Percentiles rank a stretch among this genome's conserved stretches.
phyloP scores from a whole-genome alignment of 2,329 filamentous ascomycete genomes.

The Monascus ruber region DNA sequence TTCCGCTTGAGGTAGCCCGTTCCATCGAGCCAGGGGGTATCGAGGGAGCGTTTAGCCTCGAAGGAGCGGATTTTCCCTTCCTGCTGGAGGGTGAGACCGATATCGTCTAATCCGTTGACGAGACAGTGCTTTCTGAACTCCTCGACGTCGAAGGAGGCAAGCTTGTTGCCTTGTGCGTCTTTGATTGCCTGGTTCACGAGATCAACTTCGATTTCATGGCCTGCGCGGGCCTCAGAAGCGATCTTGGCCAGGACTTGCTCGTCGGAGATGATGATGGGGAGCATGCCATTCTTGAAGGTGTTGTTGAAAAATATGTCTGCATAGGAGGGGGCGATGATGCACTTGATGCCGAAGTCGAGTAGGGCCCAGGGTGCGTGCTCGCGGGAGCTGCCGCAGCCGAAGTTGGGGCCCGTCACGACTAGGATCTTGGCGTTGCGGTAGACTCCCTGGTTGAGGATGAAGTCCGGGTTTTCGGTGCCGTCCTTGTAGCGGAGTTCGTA shows the following conservation, averaged over 20 bases:
- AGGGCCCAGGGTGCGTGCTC: slow-evolving; percentile 97
- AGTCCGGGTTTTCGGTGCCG: slow-evolving; percentile 64
- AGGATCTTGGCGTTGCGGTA: slow-evolving; percentile 80
- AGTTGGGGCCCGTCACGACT: slow-evolving; percentile 84
- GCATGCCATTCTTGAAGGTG: slow-evolving; percentile 99
- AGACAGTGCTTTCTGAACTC: slow-evolving; percentile 91
- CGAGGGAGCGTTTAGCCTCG: slow-evolving; percentile 62
- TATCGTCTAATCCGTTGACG: slow-evolving; percentile 87
- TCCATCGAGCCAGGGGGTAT: slow-evolving; percentile 88
- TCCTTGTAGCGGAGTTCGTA: slow-evolving; percentile 70
- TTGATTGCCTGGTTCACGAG: slow-evolving; percentile 75
- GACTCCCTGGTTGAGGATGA: slow-evolving; percentile 81
- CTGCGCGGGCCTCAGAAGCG: slow-evolving; percentile 64
- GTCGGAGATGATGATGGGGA: slow-evolving; percentile 68
- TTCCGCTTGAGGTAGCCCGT: slow-evolving; percentile 60
- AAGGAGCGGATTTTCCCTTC: slow-evolving; percentile 80
- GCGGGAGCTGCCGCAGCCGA: slow-evolving; percentile 83
- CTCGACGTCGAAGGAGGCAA: slow-evolving; percentile 78
- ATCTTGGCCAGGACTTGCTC: slow-evolving; percentile 56
- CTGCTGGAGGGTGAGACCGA: slow-evolving; percentile 84
- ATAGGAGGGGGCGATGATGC: slow-evolving; percentile 77
- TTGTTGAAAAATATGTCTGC: slow-evolving; percentile 99
- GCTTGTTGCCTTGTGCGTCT: slow-evolving; percentile 58
- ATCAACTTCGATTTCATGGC: slow-evolving; percentile 79
- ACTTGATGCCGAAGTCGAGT: slow-evolving; percentile 91